These are phyloP conservation scores for Hepatocystis sp. DNA, from an alignment of 169 alveolate genomes.

Conservation along the genomic window DNA sequence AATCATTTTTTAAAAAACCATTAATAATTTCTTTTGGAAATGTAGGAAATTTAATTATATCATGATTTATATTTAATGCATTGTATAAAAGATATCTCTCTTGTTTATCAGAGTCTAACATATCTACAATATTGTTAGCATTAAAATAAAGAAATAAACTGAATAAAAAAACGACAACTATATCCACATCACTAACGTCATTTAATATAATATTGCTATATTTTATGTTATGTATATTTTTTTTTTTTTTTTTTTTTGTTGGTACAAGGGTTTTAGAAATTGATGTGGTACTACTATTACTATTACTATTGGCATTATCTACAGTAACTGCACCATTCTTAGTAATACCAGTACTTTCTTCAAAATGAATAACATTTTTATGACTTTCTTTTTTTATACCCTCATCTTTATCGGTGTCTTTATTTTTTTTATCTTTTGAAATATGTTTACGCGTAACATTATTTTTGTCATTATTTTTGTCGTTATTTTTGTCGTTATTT, in stretches of 20 bases:
- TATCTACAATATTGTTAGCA: conserved; percentile 72
- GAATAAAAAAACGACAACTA: conserved; percentile 46
- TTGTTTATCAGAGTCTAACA: conserved; percentile 54
- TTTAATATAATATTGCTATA: conserved; percentile 63
- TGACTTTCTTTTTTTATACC: background rate
- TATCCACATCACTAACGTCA: conserved; percentile 65
- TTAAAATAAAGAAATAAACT: conserved; percentile 70
- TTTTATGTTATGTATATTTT: conserved; percentile 41
- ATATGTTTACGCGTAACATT: background rate
- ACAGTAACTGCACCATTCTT: too few relatives aligned
- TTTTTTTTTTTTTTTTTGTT: conserved; percentile 21
- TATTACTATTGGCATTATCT: too few relatives aligned
- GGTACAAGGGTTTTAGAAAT: background rate
- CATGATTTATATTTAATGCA: conserved; percentile 62
- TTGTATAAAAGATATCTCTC: conserved; percentile 38
- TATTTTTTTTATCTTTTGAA: background rate
- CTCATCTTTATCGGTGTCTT: background rate
- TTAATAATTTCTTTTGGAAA: conserved; percentile 71
- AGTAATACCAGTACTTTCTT: too few relatives aligned
- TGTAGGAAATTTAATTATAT: conserved; percentile 67
- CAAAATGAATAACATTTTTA: too few relatives aligned
- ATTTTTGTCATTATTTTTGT: too few relatives aligned
- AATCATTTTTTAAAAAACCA: conserved; percentile 71
- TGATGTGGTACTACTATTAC: too few relatives aligned
- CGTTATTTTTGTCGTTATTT: too few relatives aligned